A percentile compares a stretch with the other conserved stretches of the same genome.
phyloP scores from a whole-genome alignment of 192 early-diverging fungal genomes.

The Mortierella hygrophila region DNA sequence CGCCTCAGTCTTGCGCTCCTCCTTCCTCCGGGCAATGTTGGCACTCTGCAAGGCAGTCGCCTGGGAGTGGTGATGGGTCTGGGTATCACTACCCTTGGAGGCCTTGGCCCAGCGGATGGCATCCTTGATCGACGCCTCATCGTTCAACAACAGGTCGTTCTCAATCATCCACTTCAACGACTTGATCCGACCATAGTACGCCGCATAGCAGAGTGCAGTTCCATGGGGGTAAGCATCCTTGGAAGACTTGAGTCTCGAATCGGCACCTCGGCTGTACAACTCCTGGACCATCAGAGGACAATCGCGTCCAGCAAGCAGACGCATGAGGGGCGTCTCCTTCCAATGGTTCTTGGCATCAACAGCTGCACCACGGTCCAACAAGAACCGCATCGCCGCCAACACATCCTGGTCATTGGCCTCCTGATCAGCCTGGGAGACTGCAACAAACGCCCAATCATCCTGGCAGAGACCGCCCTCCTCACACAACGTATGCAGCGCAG shows the following conservation, averaged over 20 bases:
- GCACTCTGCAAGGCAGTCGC: slow-evolving; percentile 19
- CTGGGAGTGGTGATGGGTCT: not conserved
- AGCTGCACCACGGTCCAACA: slow-evolving; percentile 36
- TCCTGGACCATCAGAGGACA: slow-evolving; percentile 53
- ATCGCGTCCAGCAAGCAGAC: slow-evolving; percentile 38
- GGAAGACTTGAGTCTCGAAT: slow-evolving; percentile 43
- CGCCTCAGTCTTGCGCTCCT: slow-evolving; percentile 41
- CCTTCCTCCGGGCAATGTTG: slow-evolving; percentile 21
- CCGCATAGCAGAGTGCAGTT: slow-evolving; percentile 38
- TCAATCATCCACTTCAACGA: slow-evolving; percentile 56
- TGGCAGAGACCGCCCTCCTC: slow-evolving; percentile 48
- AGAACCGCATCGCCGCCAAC: slow-evolving; percentile 49
- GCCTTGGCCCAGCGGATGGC: slow-evolving; percentile 39
- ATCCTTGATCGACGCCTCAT: slow-evolving; percentile 46
- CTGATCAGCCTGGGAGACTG: slow-evolving; percentile 29
- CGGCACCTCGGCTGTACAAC: slow-evolving; percentile 50
- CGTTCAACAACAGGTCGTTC: slow-evolving; percentile 50
- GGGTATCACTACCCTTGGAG: slow-evolving; percentile 8
- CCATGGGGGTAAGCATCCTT: slow-evolving; percentile 50
- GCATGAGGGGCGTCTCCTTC: slow-evolving; percentile 53
- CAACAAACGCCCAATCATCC: slow-evolving; percentile 37
- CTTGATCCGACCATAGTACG: slow-evolving; percentile 41
- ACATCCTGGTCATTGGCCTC: slow-evolving; percentile 48
- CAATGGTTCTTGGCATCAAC: slow-evolving; percentile 55
- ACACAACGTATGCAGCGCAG: slow-evolving; percentile 48